Evolutionary conservation across 208 protist genomes (phyloP), one percentile per base, ranked within the genome.

Genomic region (Trypanosoma boissoni): DNA sequence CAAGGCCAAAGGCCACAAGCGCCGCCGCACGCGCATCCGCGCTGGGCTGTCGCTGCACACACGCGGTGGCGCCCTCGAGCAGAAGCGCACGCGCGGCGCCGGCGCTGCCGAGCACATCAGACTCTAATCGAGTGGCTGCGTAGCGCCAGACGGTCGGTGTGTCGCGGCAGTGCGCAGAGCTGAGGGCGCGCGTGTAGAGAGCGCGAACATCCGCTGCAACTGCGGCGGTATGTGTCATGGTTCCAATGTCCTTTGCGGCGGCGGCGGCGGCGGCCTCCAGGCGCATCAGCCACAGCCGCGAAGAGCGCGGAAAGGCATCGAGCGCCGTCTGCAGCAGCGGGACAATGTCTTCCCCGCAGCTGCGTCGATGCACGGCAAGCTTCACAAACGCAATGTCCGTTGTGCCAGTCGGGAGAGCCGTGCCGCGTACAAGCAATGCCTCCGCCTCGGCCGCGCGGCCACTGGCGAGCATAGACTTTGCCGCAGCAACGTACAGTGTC

Each of bases 271-370:
- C 69, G 9, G 70, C 46, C 44, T 89, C 77, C 46, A 93, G 52
- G 39, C 72, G 72, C 73, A 93, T 80, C 26, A 85, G 67, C 83
- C 86, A 93, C 29, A 93, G 60, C 31, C 68, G 53, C 18, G 58
- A 58, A 16, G 80, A 86, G 10, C 57, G 68, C 29, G 82, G 86
- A 72, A 69, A 78, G 50, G 49, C 45, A 12, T 26, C 34, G 20
- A 80, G 21, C 0, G 66, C 76, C 14, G 64, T 52, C 5, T 60
- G 43, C 59, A 78, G 27, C 7, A 74, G 49, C n/a, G 51, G 58
- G 42, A 67, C 10, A 52, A 77, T 59, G n/a, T 62, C 36, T 26
- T 64, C 48, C 24, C 32, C 29, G 18, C 28, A 56, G 50, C 76
- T 84, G 14, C 83, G 76, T n/a, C 63, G 77, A 58, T 86, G 71